phyloP scores from a whole-genome alignment of 441 rosid species.

The Pelargonium fulgidum region DNA sequence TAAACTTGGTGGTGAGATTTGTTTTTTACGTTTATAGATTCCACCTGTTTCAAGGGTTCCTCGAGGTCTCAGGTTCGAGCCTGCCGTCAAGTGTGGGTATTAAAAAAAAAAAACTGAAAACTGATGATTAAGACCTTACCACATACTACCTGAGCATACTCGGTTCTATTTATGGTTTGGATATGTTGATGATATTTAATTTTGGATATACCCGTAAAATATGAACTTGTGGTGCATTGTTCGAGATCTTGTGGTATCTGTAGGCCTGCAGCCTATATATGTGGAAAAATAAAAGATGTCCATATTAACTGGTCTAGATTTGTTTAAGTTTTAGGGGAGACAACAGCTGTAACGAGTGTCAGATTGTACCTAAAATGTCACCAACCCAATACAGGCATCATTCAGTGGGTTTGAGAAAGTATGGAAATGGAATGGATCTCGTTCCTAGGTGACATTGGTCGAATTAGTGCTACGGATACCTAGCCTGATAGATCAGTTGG shows the following conservation, averaged over 20 bases:
- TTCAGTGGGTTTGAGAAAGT: too few species aligned
- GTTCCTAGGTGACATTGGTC: too few species aligned
- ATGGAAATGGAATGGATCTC: too few species aligned
- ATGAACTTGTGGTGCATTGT: conserved; percentile 6
- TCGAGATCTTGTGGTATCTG: conserved; percentile 3
- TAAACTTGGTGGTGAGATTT: conserved; percentile 63
- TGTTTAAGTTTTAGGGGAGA: background rate
- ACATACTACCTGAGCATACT: background rate
- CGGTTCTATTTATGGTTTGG: conserved; percentile 10
- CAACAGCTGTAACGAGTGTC: background rate
- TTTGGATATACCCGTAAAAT: conserved; percentile 14
- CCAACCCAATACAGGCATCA: background rate
- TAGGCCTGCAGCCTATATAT: background rate
- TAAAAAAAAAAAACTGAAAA: background rate
- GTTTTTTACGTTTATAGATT: background rate
- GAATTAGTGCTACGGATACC: too few species aligned
- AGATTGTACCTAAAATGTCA: background rate
- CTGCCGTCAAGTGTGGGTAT: too few species aligned
- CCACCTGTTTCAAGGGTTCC: background rate
- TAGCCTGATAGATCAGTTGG: too few species aligned
- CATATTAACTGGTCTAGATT: background rate
- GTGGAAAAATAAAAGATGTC: background rate
- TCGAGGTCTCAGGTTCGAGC: background rate
- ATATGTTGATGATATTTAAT: conserved; percentile 9
- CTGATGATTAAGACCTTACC: background rate